These are phyloP conservation scores for Penicillium malachiteum DNA, from an alignment of 495 filamentous ascomycete species.

Conservation along the genomic window DNA sequence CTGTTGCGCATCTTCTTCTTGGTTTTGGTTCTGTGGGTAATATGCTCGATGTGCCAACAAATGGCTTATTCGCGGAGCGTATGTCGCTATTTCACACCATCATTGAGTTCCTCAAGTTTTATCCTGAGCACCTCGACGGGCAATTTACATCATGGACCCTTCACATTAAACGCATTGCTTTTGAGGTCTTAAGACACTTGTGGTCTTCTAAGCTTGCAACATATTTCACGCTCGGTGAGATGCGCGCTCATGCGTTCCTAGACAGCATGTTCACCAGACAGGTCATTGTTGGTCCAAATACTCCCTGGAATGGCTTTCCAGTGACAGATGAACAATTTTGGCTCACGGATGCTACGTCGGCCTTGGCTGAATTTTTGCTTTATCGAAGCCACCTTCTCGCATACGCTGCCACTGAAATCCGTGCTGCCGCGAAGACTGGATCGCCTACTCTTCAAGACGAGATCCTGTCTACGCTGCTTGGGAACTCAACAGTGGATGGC, in stretches of 20 bases:
- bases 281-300: conserved; percentile 58
- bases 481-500: conserved; percentile 62
- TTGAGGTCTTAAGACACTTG: conserved; percentile 74
- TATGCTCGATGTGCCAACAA: conserved; percentile 59
- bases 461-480: conserved; percentile 77
- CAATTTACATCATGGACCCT: conserved; percentile 67
- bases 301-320: conserved; percentile 66
- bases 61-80: conserved; percentile 62
- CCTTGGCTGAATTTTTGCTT: conserved; percentile 70
- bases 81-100: conserved; percentile 82
- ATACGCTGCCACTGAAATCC: conserved; percentile 81
- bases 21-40: conserved; percentile 75
- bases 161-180: conserved; percentile 67
- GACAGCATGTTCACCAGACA: conserved; percentile 67
- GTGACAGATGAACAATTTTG: conserved; percentile 61
- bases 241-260: conserved; percentile 72
- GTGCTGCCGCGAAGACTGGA: conserved; percentile 65
- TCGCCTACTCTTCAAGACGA: conserved; percentile 72
- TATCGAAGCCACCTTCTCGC: conserved; percentile 73
- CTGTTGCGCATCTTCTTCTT: conserved; percentile 84
- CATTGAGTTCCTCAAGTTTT: conserved; percentile 60
- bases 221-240: conserved; percentile 67
- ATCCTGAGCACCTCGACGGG: conserved; percentile 61
- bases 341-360: conserved; percentile 56
- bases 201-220: conserved; percentile 85